phyloP scores from a whole-genome alignment of 352 stramenopile genomes.

The Phytophthora sojae region DNA sequence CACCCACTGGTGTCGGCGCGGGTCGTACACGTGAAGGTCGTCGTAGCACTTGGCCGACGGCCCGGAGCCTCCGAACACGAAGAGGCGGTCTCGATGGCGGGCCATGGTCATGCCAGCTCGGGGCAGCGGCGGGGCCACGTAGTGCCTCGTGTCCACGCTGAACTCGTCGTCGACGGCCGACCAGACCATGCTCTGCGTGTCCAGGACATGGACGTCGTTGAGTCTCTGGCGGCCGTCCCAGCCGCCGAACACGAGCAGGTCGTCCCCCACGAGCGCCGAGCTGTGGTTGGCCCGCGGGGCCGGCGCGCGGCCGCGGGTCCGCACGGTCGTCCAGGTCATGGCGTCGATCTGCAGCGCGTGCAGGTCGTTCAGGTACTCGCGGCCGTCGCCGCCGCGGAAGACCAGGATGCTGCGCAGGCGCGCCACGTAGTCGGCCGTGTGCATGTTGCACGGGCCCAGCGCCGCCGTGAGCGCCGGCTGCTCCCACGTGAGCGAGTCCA shows the following conservation, averaged over 20 bases:
- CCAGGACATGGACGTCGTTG: conserved; percentile 97
- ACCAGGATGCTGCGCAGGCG: conserved; percentile 90
- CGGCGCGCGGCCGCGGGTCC: conserved; percentile 80
- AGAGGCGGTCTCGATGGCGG: conserved; percentile 90
- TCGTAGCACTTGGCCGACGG: conserved; percentile 96
- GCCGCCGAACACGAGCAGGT: conserved; percentile 95
- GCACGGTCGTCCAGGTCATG: conserved; percentile 87
- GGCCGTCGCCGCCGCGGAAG: conserved; percentile 94
- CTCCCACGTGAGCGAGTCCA: conserved; percentile 74
- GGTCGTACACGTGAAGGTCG: conserved; percentile 95
- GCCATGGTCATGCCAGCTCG: conserved; percentile 96
- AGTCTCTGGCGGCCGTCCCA: conserved; percentile 94
- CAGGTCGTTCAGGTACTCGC: conserved; percentile 97
- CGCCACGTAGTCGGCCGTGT: conserved; percentile 95
- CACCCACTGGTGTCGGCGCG: conserved; percentile 56
- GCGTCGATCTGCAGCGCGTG: conserved; percentile 92
- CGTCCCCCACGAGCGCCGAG: conserved; percentile 85
- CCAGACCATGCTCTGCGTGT: conserved; percentile 92
- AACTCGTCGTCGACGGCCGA: conserved; percentile 59
- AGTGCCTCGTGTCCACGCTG: conserved; percentile 32
- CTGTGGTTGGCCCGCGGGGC: conserved; percentile 95
- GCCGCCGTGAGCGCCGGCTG: conserved; percentile 52
- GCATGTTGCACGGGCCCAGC: conserved; percentile 96
- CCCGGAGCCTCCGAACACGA: conserved; percentile 95
- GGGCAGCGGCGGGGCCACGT: conserved; percentile 85